These are phyloP conservation scores for Kwoniella shivajii DNA, from an alignment of 1,284 basidiomycete species.

Conservation along the genomic window DNA sequence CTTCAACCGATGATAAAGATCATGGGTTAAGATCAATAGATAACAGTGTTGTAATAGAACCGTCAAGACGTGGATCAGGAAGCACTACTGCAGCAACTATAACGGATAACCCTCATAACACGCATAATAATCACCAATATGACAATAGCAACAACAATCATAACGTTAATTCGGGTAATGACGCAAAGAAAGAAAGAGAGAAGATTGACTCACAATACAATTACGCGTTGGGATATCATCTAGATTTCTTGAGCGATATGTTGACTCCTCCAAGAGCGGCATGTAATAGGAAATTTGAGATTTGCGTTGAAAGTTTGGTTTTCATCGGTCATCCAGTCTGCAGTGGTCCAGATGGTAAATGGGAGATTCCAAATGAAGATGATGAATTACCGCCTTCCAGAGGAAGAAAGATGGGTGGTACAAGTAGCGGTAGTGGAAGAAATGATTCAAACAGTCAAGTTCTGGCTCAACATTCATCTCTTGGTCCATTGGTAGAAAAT, in stretches of 20 bases:
- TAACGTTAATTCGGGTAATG: background rate
- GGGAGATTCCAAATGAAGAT: slow-evolving; percentile 55
- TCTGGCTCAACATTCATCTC: background rate
- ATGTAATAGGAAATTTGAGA: slow-evolving; percentile 93
- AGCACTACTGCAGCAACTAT: slow-evolving; percentile 13
- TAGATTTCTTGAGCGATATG: slow-evolving; percentile 77
- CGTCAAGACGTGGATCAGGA: slow-evolving; percentile 14
- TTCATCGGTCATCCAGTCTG: slow-evolving; percentile 95
- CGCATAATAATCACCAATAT: background rate
- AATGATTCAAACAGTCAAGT: background rate
- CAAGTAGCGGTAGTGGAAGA: too few relatives aligned
- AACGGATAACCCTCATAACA: background rate
- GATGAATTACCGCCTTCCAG: slow-evolving; percentile 19
- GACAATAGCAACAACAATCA: background rate
- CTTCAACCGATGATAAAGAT: background rate
- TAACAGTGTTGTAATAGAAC: slow-evolving; percentile 10
- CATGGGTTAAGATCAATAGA: slow-evolving; percentile 12
- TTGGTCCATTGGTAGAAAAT: background rate
- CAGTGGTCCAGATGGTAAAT: slow-evolving; percentile 69
- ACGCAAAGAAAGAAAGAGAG: slow-evolving; percentile 12
- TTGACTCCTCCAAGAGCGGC: slow-evolving; percentile 76
- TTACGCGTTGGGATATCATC: slow-evolving; percentile 69
- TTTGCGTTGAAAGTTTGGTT: slow-evolving; percentile 87
- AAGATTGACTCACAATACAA: slow-evolving; percentile 42
- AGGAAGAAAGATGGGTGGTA: slow-evolving; percentile 20